Base-by-base conservation (phyloP, 2,329 filamentous ascomycete species). In the Alternaria gansuensis region DNA sequence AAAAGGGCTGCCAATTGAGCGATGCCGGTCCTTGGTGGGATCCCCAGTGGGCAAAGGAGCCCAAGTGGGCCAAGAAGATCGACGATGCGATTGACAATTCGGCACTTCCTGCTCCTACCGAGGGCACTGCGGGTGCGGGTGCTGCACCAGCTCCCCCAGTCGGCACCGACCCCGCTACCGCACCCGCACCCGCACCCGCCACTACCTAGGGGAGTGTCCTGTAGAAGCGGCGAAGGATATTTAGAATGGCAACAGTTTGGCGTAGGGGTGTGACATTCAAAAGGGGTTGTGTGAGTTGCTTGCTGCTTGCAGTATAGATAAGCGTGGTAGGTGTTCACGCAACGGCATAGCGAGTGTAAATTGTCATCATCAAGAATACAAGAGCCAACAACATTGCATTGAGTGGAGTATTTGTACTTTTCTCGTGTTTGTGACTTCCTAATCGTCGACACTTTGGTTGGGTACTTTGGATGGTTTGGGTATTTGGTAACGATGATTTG, bases 1-100 rank as follows among this genome's bases (percentile, higher is more conserved):
- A 82, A 33, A 92, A 91, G 59, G 93, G 93, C 62, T 99, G 95
- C 80, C 82, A 86, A 78, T 81, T 96, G 72, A 96, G 92, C 79
- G 93, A 99, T 77, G 88, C 88, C 62, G 95, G 95, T 51, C 95
- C 95, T 52, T 99, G 95, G 95, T 85, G 85, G 68, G 91, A 94
- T 62, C 71, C 84, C 28, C 77, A 90, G 79, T 93, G 85, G 83
- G 81, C 85, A 53, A 87, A 82, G 73, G 84, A 89, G 40, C 77
- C 81, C 46, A 81, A 80, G 69, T 82, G 81, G 80, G 78, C 77
- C 34, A 80, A 80, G 74, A 73, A 77, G 67, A 67, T 67, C 21
- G 63, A 67, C 26, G 63, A 64, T 50, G 63, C 66, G 6, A 76
- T 75, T 54, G 68, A 75, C 50, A 75, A 77, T 65, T 66, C 71